Evolutionary conservation across 2,329 filamentous ascomycete species (phyloP), one percentile per base, ranked within the genome.

Genomic region (Nothomitra cinnamomea): DNA sequence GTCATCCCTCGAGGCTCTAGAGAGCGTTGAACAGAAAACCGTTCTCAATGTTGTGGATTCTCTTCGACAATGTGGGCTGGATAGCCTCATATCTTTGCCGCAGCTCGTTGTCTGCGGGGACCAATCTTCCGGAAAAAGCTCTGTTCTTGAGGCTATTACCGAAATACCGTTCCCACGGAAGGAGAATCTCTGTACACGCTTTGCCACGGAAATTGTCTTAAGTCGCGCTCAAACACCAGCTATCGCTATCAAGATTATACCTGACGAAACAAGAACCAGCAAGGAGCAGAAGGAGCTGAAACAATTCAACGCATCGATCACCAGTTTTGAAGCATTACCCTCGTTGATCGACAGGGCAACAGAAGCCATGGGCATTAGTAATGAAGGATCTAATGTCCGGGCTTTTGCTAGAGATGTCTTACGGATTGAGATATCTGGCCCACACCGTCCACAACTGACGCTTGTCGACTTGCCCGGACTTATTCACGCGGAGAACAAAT

Each of bases 51-150:
- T 76, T 47, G 71, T 80, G 53, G 74, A 77, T 56, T 72, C 72
- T 53, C 69, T 80, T 15, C 70, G 61, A 70, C 75, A 63, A 65
- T 70, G 56, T 69, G 77, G 61, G 63, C 76, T 62, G 67, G 77
- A 59, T 47, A 53, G 58, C 60, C 71, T 74, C 61, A 66, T 75
- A 58, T 70, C 72, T 48, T 68, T 80, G 0, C 77, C 77, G 0
- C 77, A 82, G 60, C 76, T 82, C 35, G 77, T 82, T 48, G 78
- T 82, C 38, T 79, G 79, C 35, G 78, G 79, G 28, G 77, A 82
- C 61, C 78, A 82, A 63, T 80, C 77, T 1, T 74, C 77, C 3
- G 79, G 79, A 21, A 56, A 47, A 36, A 55, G 54, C 40, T 62
- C 60, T 2, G 76, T 80, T 1, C 70, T 82, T 1, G 78, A 81